Evolutionary conservation across 352 stramenopile genomes (phyloP).

Genomic region (Phytophthora sojae): DNA sequence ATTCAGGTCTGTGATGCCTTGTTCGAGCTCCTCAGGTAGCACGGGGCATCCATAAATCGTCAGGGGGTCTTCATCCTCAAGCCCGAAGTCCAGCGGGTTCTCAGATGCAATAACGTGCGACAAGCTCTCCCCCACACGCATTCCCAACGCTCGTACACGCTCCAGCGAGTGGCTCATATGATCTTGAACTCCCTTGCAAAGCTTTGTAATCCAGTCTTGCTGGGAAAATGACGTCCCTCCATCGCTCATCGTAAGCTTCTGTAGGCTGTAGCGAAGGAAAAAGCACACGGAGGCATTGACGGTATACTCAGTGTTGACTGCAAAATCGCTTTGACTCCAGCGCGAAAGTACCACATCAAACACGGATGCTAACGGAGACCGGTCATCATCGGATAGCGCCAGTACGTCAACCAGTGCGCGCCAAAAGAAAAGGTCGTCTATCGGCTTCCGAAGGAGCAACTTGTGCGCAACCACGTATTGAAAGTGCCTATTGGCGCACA

Average conservation of each 20-base stretch:
- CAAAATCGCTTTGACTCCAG: constrained; percentile 71
- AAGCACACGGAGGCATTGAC: constrained; percentile 68
- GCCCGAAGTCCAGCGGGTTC: constrained; percentile 70
- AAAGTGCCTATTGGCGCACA: constrained; percentile 66
- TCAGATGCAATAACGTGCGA: constrained; percentile 68
- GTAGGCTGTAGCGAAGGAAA: constrained; percentile 72
- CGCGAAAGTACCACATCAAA: constrained; percentile 66
- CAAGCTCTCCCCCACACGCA: constrained; percentile 76
- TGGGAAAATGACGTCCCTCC: constrained; percentile 30
- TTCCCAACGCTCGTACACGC: constrained; percentile 62
- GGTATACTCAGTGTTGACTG: constrained; percentile 53
- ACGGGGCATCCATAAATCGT: constrained; percentile 40
- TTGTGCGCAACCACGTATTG: constrained; percentile 73
- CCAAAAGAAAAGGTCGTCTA: constrained; percentile 61
- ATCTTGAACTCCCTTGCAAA: constrained; percentile 78
- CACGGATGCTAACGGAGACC: constrained; percentile 40
- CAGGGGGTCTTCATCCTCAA: constrained; percentile 53
- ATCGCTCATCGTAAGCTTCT: constrained; percentile 31
- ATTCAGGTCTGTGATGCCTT: constrained; percentile 19
- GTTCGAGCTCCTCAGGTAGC: constrained; percentile 33
- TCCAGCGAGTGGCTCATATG: constrained; percentile 76
- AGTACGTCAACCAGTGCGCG: constrained; percentile 59
- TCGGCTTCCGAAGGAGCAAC: constrained; percentile 55
- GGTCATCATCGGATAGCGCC: constrained; percentile 8
- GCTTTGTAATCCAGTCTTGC: constrained; percentile 66